Evolutionary conservation across 306 rosid species (phyloP), one percentile per base, ranked within the genome.

Genomic region (Sesbania bispinosa): DNA sequence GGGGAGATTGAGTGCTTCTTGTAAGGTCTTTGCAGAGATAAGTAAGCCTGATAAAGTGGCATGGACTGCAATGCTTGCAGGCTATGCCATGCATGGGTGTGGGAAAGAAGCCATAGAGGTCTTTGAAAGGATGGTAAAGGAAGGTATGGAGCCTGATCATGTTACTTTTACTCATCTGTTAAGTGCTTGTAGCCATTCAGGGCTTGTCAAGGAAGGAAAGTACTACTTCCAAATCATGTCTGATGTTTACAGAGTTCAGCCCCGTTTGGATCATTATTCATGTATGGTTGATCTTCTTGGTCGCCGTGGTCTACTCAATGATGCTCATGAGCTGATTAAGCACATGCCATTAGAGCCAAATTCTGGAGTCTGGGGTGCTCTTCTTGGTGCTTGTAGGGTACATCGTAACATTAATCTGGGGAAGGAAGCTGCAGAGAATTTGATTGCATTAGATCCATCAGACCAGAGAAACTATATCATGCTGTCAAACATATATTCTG

Each of bases 261-360:
- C 89, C 7, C 71, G 85, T 42, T 39, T 88, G 80, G 91, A 85
- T 79, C 97, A 92, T 51, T 87, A 88, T 79, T 88, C 97, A 20
- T 88, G 97, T 69, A 85, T 92, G 93, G 96, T 84, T 75, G 97
- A 88, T 87, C 91, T 88, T 77, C n/a, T n/a, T n/a, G n/a, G n/a
- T n/a, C n/a, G n/a, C n/a, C n/a, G n/a, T n/a, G n/a, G n/a, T n/a
- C n/a, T 76, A 46, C 81, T 87, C 5, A 48, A 59, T 14, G 88
- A 92, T 45, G 96, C 96, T 77, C 68, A 79, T 21, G 77, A 82
- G 64, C 75, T 92, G 57, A 84, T 92, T 65, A 84, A 23, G 59
- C 14, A 51, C 54, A 92, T 88, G 91, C 88, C 93, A 11, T 50
- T 85, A 32, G 84, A 83, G 69, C 96, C 97, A 38, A 88, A 92